Conservation (phyloP, 1,284 basidiomycete genomes). For the Apiotrichum sp. region DNA sequence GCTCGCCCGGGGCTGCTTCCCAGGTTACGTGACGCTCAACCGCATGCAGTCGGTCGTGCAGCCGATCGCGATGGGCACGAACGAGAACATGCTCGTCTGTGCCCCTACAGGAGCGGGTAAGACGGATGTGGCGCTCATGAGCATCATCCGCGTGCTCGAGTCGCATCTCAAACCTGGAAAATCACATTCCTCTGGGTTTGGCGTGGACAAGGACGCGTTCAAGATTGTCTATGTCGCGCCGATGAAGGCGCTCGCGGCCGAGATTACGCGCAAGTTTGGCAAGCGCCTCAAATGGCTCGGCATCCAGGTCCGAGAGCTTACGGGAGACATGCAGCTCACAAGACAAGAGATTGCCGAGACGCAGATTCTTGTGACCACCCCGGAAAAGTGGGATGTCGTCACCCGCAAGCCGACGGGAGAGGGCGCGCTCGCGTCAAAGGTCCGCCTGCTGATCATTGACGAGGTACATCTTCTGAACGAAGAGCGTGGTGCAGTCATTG, state of each 20-base stretch:
- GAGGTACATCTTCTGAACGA: slow-evolving; percentile 97
- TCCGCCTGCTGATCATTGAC: slow-evolving; percentile 94
- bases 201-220: slow-evolving; percentile 69
- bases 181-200: slow-evolving; percentile 46
- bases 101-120: slow-evolving; percentile 99
- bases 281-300: slow-evolving; percentile 87
- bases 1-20: slow-evolving; percentile 79
- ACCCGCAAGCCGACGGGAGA: slow-evolving; percentile 95
- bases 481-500: slow-evolving; percentile 96
- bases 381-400: slow-evolving; percentile 99
- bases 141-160: slow-evolving; percentile 79
- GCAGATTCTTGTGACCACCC: slow-evolving; percentile 97
- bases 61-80: slow-evolving; percentile 84
- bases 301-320: slow-evolving; percentile 84
- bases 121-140: slow-evolving; percentile 96
- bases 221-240: slow-evolving; percentile 99
- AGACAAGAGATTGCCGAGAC: slow-evolving; percentile 90
- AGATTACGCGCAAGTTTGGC: slow-evolving; percentile 87
- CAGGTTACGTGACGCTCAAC: slow-evolving; percentile 84
- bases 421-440: slow-evolving; percentile 83
- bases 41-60: slow-evolving; percentile 94
- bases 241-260: slow-evolving; percentile 96
- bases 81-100: slow-evolving; percentile 95
- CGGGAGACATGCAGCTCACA: slow-evolving; percentile 98
- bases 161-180: slow-evolving; percentile 54